Evolutionary conservation across 1,284 basidiomycete species (phyloP).

Genomic region (Ceratorhiza oryzae-sativae): DNA sequence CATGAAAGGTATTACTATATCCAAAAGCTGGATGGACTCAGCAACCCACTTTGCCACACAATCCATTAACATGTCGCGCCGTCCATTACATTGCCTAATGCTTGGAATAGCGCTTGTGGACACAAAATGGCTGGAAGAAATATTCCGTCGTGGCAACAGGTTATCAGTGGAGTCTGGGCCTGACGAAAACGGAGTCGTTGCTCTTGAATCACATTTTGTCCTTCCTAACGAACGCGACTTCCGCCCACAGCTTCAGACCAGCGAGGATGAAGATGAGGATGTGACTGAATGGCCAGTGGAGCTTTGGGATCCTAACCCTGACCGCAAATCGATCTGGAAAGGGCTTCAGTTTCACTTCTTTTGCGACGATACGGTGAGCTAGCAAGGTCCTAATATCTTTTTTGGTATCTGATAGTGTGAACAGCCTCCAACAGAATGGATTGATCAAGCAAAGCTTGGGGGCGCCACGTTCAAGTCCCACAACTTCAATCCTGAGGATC

Average conservation of each 20-base stretch:
- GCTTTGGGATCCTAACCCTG: conserved; percentile 23
- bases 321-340: conserved; percentile 16
- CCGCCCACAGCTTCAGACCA: conserved; percentile 1
- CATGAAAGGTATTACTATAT: conserved; percentile 13
- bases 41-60: conserved; percentile 26
- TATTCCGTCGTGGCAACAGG: conserved; percentile 31
- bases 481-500: conserved; percentile 22
- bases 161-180: conserved; percentile 24
- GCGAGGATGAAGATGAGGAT: conserved; percentile 36
- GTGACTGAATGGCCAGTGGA: conserved; percentile 31
- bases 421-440: conserved; percentile 32
- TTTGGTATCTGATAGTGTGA: too few species aligned
- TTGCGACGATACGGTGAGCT: conserved; percentile 32
- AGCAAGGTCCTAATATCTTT: too few species aligned
- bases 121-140: conserved; percentile 28
- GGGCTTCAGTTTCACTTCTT: conserved; percentile 37
- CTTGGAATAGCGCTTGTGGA: conserved; percentile 31
- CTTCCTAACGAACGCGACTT: conserved; percentile 21
- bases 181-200: conserved; percentile 22
- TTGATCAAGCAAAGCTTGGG: conserved; percentile 29
- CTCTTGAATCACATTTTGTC: conserved; percentile 27
- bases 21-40: conserved; percentile 29
- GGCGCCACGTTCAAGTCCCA: conserved; percentile 34
- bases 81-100: conserved; percentile 30
- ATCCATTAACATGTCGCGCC: conserved; percentile 36